A percentile compares a stretch with the other conserved stretches of the same genome.
These are phyloP conservation scores for Cladorrhinum samala DNA, from an alignment of 495 filamentous ascomycete species.

Conservation along the genomic window DNA sequence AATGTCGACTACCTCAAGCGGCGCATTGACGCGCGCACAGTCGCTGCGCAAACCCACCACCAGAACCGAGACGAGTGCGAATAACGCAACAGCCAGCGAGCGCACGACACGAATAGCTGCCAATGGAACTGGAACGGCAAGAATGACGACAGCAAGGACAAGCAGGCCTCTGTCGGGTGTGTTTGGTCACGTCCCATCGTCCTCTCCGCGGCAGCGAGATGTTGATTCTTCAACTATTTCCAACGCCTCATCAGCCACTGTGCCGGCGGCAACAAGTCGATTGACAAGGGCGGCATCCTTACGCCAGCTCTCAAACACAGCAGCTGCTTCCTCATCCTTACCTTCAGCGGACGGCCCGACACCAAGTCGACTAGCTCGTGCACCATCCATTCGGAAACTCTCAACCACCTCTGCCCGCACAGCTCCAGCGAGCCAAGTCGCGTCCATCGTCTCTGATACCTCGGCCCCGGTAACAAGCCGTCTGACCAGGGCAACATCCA, in stretches of 20 bases:
- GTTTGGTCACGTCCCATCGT: constrained; percentile 2
- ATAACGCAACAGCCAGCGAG: too few relatives aligned
- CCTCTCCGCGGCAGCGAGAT: too few relatives aligned
- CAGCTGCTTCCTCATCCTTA: background rate
- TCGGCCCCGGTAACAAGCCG: background rate
- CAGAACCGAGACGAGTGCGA: constrained; percentile 10
- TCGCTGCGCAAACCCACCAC: constrained; percentile 37
- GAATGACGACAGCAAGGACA: background rate
- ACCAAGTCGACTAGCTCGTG: background rate
- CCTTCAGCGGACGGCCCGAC: too few relatives aligned
- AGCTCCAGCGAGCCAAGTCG: too few relatives aligned
- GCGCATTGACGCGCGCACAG: constrained; percentile 35
- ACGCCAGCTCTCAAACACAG: background rate
- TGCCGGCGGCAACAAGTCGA: background rate
- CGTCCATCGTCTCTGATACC: background rate
- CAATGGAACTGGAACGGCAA: background rate
- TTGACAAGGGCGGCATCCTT: background rate
- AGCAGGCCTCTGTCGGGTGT: constrained; percentile 5
- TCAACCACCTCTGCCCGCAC: too few relatives aligned
- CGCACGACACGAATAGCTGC: too few relatives aligned
- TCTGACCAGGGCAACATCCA: background rate
- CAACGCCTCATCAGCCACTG: background rate
- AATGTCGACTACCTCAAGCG: constrained; percentile 23
- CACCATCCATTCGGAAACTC: background rate
- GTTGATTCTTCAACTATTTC: background rate